Conservation (phyloP, 306 rosid genomes). For the Sechiopsis laciniata region DNA sequence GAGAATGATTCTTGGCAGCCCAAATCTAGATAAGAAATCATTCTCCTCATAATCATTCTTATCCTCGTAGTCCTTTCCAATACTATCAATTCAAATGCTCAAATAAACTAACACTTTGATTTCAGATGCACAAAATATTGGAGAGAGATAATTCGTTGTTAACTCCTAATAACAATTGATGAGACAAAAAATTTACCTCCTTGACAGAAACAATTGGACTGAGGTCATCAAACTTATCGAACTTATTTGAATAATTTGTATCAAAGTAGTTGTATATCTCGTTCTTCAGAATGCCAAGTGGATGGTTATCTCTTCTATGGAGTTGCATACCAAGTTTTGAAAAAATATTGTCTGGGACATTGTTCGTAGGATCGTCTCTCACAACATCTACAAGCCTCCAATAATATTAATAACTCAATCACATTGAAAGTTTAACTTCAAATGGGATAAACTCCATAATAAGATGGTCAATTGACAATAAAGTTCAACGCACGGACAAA, state of each 20-base stretch:
- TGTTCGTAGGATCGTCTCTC: slow-evolving; percentile 87
- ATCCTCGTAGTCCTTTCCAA: too few species aligned
- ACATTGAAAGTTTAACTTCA: background rate
- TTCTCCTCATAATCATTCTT: too few species aligned
- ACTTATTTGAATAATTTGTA: slow-evolving; percentile 60
- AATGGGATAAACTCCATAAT: background rate
- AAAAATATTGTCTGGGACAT: slow-evolving; percentile 80
- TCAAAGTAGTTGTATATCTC: slow-evolving; percentile 75
- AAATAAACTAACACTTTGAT: background rate
- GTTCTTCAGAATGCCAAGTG: slow-evolving; percentile 86
- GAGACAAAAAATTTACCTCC: slow-evolving; percentile 41
- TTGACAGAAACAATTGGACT: slow-evolving; percentile 74
- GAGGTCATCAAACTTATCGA: slow-evolving; percentile 74
- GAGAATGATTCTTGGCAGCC: too few species aligned
- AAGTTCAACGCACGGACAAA: too few species aligned
- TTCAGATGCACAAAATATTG: slow-evolving; percentile 1
- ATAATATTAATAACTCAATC: slow-evolving; percentile 8
- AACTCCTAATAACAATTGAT: background rate
- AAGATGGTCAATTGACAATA: background rate
- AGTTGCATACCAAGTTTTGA: slow-evolving; percentile 88
- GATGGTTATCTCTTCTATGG: slow-evolving; percentile 78
- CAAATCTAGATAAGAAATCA: too few species aligned
- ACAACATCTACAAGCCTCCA: slow-evolving; percentile 58
- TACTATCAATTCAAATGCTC: background rate
- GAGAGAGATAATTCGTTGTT: slow-evolving; percentile 5